A percentile compares a stretch with the other conserved stretches of the same genome.
Conservation (phyloP, 768 basidiomycete species). For the Hypsizygus marmoreus region DNA sequence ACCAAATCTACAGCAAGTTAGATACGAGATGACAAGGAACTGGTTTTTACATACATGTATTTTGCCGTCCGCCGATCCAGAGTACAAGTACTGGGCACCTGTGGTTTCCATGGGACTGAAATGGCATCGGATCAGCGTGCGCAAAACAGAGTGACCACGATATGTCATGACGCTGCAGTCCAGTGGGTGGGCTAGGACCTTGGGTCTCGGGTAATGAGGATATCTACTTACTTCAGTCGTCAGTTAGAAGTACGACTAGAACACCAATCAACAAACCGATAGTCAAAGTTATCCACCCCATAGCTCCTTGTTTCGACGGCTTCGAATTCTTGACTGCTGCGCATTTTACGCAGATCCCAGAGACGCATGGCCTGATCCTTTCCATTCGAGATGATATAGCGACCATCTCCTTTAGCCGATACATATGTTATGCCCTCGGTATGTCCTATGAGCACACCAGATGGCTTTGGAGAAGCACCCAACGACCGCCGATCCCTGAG, state of each 20-base stretch:
- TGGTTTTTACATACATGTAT: constrained; percentile 64
- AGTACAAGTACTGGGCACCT: constrained; percentile 91
- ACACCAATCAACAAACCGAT: constrained; percentile 56
- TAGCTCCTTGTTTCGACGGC: constrained; percentile 48
- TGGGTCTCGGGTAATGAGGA: constrained; percentile 66
- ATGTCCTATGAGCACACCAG: constrained; percentile 92
- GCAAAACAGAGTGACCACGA: constrained; percentile 85
- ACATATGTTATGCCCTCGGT: constrained; percentile 96
- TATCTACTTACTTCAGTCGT: constrained; percentile 40
- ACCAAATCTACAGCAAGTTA: constrained; percentile 76
- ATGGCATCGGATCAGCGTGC: constrained; percentile 93
- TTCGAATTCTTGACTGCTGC: constrained; percentile 69
- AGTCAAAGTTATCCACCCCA: constrained; percentile 71
- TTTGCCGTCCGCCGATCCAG: constrained; percentile 83
- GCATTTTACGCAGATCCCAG: constrained; percentile 96
- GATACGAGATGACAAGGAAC: constrained; percentile 6
- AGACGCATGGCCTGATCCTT: constrained; percentile 92
- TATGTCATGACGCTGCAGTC: constrained; percentile 98
- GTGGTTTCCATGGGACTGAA: constrained; percentile 95
- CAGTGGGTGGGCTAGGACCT: constrained; percentile 67
- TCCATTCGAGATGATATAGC: constrained; percentile 93
- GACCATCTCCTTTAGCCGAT: constrained; percentile 93
- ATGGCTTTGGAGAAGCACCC: constrained; percentile 67
- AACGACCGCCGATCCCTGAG: constrained; percentile 60
- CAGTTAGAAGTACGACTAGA: neutral